Base-by-base conservation (phyloP, 805 yeast species). In the Suhomyces sp. region DNA sequence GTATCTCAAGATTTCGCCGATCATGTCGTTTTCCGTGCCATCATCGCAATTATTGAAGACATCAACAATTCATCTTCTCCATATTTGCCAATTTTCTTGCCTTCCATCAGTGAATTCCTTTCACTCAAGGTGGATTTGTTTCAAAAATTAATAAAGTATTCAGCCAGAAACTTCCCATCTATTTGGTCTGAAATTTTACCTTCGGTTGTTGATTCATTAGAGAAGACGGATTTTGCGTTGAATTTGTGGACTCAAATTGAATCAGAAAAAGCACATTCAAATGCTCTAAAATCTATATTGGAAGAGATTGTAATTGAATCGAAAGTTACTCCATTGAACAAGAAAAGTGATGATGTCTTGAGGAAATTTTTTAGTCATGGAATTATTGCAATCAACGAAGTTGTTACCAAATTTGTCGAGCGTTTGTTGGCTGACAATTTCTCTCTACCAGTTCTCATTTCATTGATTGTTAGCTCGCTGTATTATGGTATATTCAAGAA, bases 31-130 rank as follows among this genome's bases (percentile, higher is more conserved):
- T 19, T 39, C 14, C 40, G 50, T 11, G 64, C 90, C n/a, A 55
- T 83, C 3, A 42, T 56, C 2, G 48, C 60, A 5, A 72, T 85
- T 3, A 60, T 76, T 2, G 50, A 64, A 10, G 90, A 83, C 40
- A 71, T 90, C 7, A 50, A 83, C 19, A 51, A 59, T 13, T 77
- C 87, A 4, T 60, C 63, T 1, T 78, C 86, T 0, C 58, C 65
- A 5, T 81, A 79, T 44, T 60, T 82, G 13, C 80, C 87, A 3
- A 66, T 75, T 3, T 58, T 70, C 26, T 58, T 73, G 8, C 70
- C 79, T 1, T 69, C 81, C 2, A 47, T 79, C 8, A 65, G 60
- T 6, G 74, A 70, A 12, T 81, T 77, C 38, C 62, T 86, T 23
- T 58, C 55, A 4, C 56, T 72, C 35, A 74, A 95, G 34, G 57